A percentile compares a stretch with the other conserved stretches of the same genome.
phyloP scores from a whole-genome alignment of 768 basidiomycete genomes.

The Podaxis mareebaensis region DNA sequence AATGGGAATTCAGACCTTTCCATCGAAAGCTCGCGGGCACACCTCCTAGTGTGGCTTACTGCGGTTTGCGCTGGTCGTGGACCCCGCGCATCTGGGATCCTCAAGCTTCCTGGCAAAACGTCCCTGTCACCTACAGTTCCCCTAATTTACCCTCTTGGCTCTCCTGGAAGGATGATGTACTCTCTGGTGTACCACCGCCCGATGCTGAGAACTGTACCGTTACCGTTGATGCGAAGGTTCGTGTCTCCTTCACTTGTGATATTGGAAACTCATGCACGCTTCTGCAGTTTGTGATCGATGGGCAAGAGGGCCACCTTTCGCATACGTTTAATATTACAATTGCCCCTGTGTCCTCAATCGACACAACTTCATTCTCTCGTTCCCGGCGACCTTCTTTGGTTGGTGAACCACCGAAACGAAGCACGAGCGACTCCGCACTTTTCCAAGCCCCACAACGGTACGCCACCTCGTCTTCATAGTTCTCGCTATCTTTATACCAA shows the following conservation, averaged over 20 bases:
- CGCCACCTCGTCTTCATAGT: constrained; percentile 14
- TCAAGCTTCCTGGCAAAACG: constrained; percentile 79
- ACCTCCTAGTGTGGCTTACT: constrained; percentile 81
- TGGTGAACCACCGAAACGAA: constrained; percentile 43
- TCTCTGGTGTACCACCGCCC: constrained; percentile 78
- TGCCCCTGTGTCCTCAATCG: constrained; percentile 57
- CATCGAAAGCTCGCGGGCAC: constrained; percentile 83
- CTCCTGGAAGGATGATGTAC: constrained; percentile 79
- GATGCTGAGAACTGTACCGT: constrained; percentile 78
- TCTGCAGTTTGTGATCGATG: constrained; percentile 67
- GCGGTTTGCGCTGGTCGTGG: constrained; percentile 84
- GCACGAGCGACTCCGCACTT: constrained; percentile 50
- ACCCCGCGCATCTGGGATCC: constrained; percentile 96
- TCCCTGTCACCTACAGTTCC: constrained; percentile 78
- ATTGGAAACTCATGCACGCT: constrained; percentile 2
- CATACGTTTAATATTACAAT: constrained; percentile 73
- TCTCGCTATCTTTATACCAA: not conserved
- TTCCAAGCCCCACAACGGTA: constrained; percentile 42
- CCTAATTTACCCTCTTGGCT: constrained; percentile 87
- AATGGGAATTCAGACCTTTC: constrained; percentile 90
- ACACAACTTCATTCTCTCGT: constrained; percentile 39
- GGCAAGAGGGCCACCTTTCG: constrained; percentile 66
- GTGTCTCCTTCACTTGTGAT: constrained; percentile 22
- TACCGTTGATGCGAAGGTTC: constrained; percentile 73
- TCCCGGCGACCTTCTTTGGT: constrained; percentile 44